phyloP scores from a whole-genome alignment of 768 basidiomycete species.

The Termitomyces titanicus region DNA sequence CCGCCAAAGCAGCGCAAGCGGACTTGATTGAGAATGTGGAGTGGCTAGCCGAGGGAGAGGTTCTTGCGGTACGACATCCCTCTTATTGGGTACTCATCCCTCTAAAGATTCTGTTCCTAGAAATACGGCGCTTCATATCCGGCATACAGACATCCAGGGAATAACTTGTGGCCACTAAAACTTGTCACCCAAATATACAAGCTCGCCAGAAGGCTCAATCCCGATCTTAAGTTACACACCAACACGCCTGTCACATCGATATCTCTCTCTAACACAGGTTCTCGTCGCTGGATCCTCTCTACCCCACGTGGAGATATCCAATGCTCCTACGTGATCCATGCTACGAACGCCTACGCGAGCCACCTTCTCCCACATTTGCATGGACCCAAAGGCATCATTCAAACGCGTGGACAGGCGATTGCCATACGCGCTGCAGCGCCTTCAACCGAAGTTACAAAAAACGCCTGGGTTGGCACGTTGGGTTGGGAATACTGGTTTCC shows the following conservation, averaged over 20 bases:
- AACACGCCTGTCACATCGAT: slow-evolving; percentile 64
- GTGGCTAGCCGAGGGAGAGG: slow-evolving; percentile 45
- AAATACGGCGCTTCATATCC: slow-evolving; percentile 47
- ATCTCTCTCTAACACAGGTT: slow-evolving; percentile 7
- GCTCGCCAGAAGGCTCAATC: slow-evolving; percentile 26
- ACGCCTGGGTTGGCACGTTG: slow-evolving; percentile 39
- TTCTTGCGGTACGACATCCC: slow-evolving; percentile 37
- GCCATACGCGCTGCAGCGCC: slow-evolving; percentile 37
- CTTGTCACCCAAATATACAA: slow-evolving; percentile 67
- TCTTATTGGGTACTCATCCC: background rate
- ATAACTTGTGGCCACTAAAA: slow-evolving; percentile 81
- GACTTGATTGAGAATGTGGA: slow-evolving; percentile 35
- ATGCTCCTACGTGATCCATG: slow-evolving; percentile 75
- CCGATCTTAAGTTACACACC: slow-evolving; percentile 60
- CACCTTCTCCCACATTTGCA: slow-evolving; percentile 67
- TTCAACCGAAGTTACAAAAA: slow-evolving; percentile 35
- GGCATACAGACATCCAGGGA: slow-evolving; percentile 44
- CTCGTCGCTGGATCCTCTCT: slow-evolving; percentile 45
- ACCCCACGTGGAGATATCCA: slow-evolving; percentile 64
- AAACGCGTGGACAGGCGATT: slow-evolving; percentile 69
- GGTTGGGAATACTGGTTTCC: slow-evolving; percentile 82
- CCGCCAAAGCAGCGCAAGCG: slow-evolving; percentile 51
- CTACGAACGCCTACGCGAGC: slow-evolving; percentile 82
- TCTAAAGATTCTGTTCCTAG: slow-evolving; percentile 17
- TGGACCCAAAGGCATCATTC: slow-evolving; percentile 55